A percentile compares a stretch with the other conserved stretches of the same genome.
phyloP scores from a whole-genome alignment of 192 early-diverging fungal species.

The Coemansia sp. region DNA sequence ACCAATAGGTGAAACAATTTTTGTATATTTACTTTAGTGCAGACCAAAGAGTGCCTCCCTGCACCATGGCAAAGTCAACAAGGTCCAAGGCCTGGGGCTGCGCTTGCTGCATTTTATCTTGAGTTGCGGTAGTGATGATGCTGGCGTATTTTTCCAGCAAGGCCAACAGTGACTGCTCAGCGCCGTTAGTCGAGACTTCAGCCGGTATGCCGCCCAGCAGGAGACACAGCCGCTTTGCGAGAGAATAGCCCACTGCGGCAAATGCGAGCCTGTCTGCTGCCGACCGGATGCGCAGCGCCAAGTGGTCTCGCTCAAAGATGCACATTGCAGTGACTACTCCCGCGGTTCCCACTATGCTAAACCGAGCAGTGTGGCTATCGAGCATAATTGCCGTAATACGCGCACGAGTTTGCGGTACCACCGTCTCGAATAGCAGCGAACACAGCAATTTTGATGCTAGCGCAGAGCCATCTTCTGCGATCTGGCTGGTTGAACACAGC shows the following conservation, averaged over 20 bases:
- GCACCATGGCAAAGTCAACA: conserved; percentile 9
- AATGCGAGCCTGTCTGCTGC: background rate
- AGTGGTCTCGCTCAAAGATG: conserved; percentile 20
- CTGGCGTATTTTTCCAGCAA: background rate
- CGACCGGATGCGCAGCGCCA: conserved; percentile 31
- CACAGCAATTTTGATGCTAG: conserved; percentile 17
- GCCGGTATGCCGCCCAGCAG: conserved; percentile 5
- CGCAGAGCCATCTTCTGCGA: background rate
- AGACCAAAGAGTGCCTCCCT: background rate
- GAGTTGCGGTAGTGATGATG: background rate
- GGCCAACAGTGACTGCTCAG: background rate
- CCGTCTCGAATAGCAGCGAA: conserved; percentile 31
- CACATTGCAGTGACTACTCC: conserved; percentile 26
- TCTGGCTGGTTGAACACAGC: conserved; percentile 10
- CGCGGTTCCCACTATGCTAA: conserved; percentile 9
- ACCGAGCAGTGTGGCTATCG: conserved; percentile 20
- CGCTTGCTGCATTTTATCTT: background rate
- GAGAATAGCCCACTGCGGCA: conserved; percentile 19
- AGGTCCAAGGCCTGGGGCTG: background rate
- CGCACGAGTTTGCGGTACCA: conserved; percentile 9
- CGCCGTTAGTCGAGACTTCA: background rate
- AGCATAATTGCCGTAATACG: conserved; percentile 19
- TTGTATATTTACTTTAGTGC: background rate
- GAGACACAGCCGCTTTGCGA: conserved; percentile 19
- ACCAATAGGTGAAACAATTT: background rate